Evolutionary conservation across 352 stramenopile species (phyloP).

Genomic region (Phytophthora pseudosyringae): DNA sequence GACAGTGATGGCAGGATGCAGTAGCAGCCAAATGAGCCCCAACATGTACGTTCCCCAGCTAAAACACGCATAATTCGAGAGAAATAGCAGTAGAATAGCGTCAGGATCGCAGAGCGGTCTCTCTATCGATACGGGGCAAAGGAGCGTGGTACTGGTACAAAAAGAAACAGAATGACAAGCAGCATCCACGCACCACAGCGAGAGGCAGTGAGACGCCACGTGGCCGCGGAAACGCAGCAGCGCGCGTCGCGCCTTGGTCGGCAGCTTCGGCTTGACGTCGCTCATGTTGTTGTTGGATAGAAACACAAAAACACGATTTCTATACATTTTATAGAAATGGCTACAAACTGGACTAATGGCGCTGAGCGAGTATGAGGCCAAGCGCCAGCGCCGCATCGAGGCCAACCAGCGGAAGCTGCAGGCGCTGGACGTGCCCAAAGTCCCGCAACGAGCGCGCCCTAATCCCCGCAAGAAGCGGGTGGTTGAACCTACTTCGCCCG

Average conservation of each 20-base stretch:
- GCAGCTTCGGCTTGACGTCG: slow-evolving; percentile 26
- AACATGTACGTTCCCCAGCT: slow-evolving; percentile 77
- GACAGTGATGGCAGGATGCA: slow-evolving; percentile 80
- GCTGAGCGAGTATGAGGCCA: slow-evolving; percentile 64
- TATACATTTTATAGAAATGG: slow-evolving; percentile 3
- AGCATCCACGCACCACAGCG: slow-evolving; percentile 42
- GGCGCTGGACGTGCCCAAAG: slow-evolving; percentile 43
- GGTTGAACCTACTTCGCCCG: slow-evolving; percentile 5
- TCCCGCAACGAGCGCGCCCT: neutral
- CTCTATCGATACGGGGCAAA: neutral
- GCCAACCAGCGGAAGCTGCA: slow-evolving; percentile 54
- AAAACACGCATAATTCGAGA: slow-evolving; percentile 4
- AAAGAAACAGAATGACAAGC: neutral
- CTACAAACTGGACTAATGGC: slow-evolving; percentile 15
- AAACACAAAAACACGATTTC: neutral
- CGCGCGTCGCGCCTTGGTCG: slow-evolving; percentile 28
- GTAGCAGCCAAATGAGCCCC: slow-evolving; percentile 76
- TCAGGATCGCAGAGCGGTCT: slow-evolving; percentile 3
- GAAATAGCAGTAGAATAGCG: neutral
- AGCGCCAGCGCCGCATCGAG: slow-evolving; percentile 60
- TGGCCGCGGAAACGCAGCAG: slow-evolving; percentile 38
- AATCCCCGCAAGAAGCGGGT: slow-evolving; percentile 10
- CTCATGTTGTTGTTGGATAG: slow-evolving; percentile 16
- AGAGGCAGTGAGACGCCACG: slow-evolving; percentile 38
- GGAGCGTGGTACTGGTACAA: slow-evolving; percentile 1